Percentiles rank a stretch among this genome's conserved stretches.
Conservation (phyloP, 2,329 filamentous ascomycete species). For the Corinectria fuckeliana region DNA sequence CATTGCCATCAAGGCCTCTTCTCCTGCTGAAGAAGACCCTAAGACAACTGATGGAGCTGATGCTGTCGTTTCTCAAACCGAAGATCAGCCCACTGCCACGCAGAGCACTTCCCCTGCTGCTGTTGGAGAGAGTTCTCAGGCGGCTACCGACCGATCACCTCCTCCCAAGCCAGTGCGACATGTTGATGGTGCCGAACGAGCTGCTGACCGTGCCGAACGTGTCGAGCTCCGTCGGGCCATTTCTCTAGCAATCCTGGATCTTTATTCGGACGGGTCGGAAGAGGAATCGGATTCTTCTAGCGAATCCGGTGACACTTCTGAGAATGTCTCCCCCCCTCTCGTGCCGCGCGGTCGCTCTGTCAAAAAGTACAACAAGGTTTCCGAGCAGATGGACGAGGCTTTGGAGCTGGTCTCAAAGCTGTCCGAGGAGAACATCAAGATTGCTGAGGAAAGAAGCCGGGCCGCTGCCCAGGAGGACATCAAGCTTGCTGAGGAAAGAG, state of each 20-base stretch:
- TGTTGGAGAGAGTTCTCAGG: not conserved
- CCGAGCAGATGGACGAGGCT: not conserved
- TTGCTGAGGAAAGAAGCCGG: not conserved
- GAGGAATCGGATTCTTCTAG: not conserved
- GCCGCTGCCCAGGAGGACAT: not conserved
- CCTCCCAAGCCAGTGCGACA: not conserved
- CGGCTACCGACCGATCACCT: not conserved
- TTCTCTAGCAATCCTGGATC: not conserved
- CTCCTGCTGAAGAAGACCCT: too few species aligned
- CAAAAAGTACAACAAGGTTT: not conserved
- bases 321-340: not conserved
- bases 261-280: not conserved
- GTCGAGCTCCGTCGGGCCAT: not conserved
- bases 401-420: too few species aligned
- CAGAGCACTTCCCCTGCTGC: not conserved
- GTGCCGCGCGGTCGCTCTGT: too few species aligned
- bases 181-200: not conserved
- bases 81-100: not conserved
- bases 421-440: not conserved
- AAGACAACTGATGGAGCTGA: too few species aligned
- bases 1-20: not conserved
- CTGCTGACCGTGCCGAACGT: not conserved
- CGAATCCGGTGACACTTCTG: not conserved
- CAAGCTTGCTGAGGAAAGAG: not conserved
- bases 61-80: not conserved